These are phyloP conservation scores for Coemansia pectinata DNA, from an alignment of 192 early-diverging fungal genomes.

Conservation along the genomic window DNA sequence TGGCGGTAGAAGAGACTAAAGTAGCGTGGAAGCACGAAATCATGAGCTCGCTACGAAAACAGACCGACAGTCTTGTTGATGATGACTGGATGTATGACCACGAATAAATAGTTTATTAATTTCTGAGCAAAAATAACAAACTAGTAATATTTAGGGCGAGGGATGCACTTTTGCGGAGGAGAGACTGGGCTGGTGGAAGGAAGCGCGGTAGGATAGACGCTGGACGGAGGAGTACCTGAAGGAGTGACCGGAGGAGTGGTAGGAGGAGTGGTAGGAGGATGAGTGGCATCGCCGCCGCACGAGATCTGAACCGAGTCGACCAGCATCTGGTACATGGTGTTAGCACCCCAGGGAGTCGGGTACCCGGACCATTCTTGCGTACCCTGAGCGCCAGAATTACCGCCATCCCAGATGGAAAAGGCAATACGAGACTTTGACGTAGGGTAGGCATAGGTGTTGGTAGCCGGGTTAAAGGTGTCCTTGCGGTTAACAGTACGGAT, in stretches of 20 bases:
- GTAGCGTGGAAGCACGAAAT: conserved; percentile 24
- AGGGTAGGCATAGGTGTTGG: conserved; percentile 52
- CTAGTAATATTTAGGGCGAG: conserved; percentile 15
- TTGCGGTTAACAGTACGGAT: conserved; percentile 57
- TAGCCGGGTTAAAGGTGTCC: conserved; percentile 49
- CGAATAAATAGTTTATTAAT: neutral
- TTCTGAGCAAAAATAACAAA: neutral
- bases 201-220: conserved; percentile 1
- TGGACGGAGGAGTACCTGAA: neutral
- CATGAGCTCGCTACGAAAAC: conserved; percentile 24
- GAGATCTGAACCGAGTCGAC: conserved; percentile 58
- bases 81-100: conserved; percentile 39
- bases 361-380: conserved; percentile 63
- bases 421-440: conserved; percentile 57
- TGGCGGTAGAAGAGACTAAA: conserved; percentile 22
- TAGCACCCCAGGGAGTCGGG: conserved; percentile 57
- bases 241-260: conserved; percentile 5
- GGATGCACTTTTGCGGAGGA: conserved; percentile 24
- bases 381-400: conserved; percentile 55
- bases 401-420: conserved; percentile 69
- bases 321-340: conserved; percentile 55
- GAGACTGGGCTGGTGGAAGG: neutral
- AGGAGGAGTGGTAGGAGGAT: conserved; percentile 12
- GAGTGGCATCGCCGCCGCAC: conserved; percentile 42
- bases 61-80: conserved; percentile 28